Conservation (phyloP, 768 basidiomycete species). For the Termitomyces sp. region DNA sequence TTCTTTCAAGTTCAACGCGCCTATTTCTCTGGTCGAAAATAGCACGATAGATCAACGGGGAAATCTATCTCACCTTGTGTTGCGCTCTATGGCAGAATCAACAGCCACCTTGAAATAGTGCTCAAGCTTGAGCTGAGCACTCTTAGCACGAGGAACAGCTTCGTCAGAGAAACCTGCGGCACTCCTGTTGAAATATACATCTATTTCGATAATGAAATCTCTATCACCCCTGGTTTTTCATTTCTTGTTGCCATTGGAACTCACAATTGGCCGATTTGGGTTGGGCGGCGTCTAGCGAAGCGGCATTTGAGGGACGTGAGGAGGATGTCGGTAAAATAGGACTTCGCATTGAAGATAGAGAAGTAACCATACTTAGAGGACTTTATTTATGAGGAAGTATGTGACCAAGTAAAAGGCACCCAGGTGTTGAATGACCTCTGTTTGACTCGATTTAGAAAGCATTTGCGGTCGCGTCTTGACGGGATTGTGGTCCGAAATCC, state of each 20-base stretch:
- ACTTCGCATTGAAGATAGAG: slow-evolving; percentile 10
- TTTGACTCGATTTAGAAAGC: background rate
- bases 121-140: slow-evolving; percentile 92
- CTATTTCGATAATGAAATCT: slow-evolving; percentile 29
- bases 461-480: background rate
- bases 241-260: slow-evolving; percentile 4
- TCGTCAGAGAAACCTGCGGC: slow-evolving; percentile 73
- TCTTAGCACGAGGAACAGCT: slow-evolving; percentile 77
- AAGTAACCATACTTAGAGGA: slow-evolving; percentile 7
- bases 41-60: background rate
- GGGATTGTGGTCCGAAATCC: no score
- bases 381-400: background rate
- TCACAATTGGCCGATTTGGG: slow-evolving; percentile 27
- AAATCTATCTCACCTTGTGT: slow-evolving; percentile 58
- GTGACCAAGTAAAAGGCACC: background rate
- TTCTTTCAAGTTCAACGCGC: slow-evolving; percentile 83
- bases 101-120: slow-evolving; percentile 97
- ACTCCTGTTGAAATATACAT: slow-evolving; percentile 90
- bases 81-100: slow-evolving; percentile 91
- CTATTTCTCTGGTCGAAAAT: slow-evolving; percentile 30
- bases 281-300: slow-evolving; percentile 8
- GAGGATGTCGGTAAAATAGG: slow-evolving; percentile 9
- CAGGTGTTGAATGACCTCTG: background rate
- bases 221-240: background rate
- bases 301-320: slow-evolving; percentile 8